These are phyloP conservation scores for Evernia prunastri DNA, from an alignment of 495 filamentous ascomycete genomes.

Conservation along the genomic window DNA sequence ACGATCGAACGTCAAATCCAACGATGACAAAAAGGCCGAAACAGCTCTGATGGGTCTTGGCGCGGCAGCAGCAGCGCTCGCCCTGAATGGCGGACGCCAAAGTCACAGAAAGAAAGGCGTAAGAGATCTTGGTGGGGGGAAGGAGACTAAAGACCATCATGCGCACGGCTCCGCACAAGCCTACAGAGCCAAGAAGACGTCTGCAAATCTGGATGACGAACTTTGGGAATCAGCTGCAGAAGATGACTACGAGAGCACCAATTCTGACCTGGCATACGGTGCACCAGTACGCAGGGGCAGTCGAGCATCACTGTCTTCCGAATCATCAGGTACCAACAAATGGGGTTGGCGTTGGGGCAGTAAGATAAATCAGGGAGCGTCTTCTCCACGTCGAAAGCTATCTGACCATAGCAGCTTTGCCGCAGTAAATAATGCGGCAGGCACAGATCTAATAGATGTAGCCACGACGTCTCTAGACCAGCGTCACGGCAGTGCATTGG, in stretches of 20 bases:
- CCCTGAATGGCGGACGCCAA: constrained; percentile 39
- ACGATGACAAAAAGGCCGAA: constrained; percentile 44
- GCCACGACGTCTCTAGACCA: constrained; percentile 10
- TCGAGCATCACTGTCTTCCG: constrained; percentile 47
- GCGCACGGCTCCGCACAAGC: constrained; percentile 8
- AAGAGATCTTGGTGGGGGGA: constrained; percentile 35
- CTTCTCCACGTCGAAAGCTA: constrained; percentile 4
- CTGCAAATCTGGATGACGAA: constrained; percentile 41
- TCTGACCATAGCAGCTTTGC: constrained; percentile 11
- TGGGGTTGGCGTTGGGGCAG: constrained; percentile 57
- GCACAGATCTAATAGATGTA: constrained; percentile 33
- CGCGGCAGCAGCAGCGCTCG: constrained; percentile 51
- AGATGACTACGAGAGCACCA: constrained; percentile 42
- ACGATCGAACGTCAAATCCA: constrained; percentile 31
- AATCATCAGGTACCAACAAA: constrained; percentile 43
- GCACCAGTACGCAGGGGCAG: constrained; percentile 37
- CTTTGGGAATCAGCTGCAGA: constrained; percentile 58
- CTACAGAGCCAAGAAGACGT: constrained; percentile 28
- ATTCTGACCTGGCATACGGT: constrained; percentile 53
- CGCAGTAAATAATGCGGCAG: constrained; percentile 27
- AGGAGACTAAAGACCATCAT: constrained; percentile 29
- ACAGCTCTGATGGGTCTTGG: constrained; percentile 51
- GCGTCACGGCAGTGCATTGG: constrained; percentile 19
- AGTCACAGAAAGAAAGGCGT: constrained; percentile 29
- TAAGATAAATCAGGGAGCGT: constrained; percentile 42